Percentiles rank a stretch among this genome's conserved stretches.
Evolutionary conservation across 305 asterid genomes (phyloP).

Genomic region (Solanum hybrid): DNA sequence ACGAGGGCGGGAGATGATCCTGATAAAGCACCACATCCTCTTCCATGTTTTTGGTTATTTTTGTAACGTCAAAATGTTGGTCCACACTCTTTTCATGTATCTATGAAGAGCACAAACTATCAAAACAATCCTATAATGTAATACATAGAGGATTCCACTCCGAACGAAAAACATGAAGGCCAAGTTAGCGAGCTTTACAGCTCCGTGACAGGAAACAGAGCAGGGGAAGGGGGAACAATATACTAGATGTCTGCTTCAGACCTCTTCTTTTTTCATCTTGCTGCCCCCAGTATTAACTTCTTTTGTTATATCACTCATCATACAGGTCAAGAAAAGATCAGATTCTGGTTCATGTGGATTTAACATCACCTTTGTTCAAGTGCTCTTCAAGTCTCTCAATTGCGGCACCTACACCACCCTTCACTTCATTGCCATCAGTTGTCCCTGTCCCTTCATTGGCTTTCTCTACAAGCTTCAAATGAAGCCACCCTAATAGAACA

Average conservation of each 20-base stretch:
- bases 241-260: not conserved
- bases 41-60: not conserved
- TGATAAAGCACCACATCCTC: not conserved
- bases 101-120: not conserved
- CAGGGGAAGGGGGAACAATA: not conserved
- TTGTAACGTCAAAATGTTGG: not conserved
- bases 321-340: not conserved
- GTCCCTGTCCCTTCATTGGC: conserved; percentile 58
- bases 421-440: conserved; percentile 25
- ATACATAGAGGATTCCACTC: not conserved
- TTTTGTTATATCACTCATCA: not conserved
- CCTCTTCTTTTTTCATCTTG: not conserved
- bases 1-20: not conserved
- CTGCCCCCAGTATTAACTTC: not conserved
- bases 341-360: not conserved
- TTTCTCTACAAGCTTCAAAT: conserved; percentile 80
- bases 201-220: not conserved
- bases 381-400: conserved; percentile 61
- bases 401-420: conserved; percentile 54
- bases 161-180: not conserved
- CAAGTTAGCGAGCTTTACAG: not conserved
- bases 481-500: conserved; percentile 73
- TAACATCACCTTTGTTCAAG: conserved; percentile 22
- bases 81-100: not conserved
- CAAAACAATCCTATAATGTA: not conserved